A percentile compares a stretch with the other conserved stretches of the same genome.
phyloP scores from a whole-genome alignment of 805 yeast genomes.

The Sugiyamaella smithiae region DNA sequence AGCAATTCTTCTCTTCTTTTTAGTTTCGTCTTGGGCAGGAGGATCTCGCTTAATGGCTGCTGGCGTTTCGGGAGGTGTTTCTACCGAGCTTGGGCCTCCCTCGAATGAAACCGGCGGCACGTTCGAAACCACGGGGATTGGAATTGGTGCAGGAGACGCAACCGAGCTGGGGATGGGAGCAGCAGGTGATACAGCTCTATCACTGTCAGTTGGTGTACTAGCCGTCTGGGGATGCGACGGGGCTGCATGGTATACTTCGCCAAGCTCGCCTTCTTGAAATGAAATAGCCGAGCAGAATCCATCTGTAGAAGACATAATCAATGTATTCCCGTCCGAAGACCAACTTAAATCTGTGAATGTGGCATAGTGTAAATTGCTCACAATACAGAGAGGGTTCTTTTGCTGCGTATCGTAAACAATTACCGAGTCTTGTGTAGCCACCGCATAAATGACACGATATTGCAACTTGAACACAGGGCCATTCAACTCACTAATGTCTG shows the following conservation, averaged over 20 bases:
- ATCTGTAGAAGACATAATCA: slow-evolving; percentile 82
- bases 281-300: slow-evolving; percentile 79
- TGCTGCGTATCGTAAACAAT: slow-evolving; percentile 77
- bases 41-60: slow-evolving; percentile 8
- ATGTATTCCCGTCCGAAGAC: slow-evolving; percentile 68
- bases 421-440: slow-evolving; percentile 87
- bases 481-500: background rate
- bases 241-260: slow-evolving; percentile 34
- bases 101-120: slow-evolving; percentile 22
- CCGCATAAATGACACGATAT: slow-evolving; percentile 83
- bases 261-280: slow-evolving; percentile 55
- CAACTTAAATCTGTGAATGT: slow-evolving; percentile 85
- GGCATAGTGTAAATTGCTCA: slow-evolving; percentile 80
- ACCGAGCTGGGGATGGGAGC: slow-evolving; percentile 9
- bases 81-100: slow-evolving; percentile 10
- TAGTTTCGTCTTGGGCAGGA: slow-evolving; percentile 13
- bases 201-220: slow-evolving; percentile 1
- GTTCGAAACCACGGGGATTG: slow-evolving; percentile 22
- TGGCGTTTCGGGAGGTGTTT: slow-evolving; percentile 19
- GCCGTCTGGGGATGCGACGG: background rate
- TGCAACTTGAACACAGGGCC: slow-evolving; percentile 53
- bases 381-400: slow-evolving; percentile 64
- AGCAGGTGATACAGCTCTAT: slow-evolving; percentile 2
- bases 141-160: slow-evolving; percentile 13
- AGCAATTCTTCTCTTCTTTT: slow-evolving; percentile 38